A percentile compares a stretch with the other conserved stretches of the same genome.
These are phyloP conservation scores for Phylloporus sp. DNA, from an alignment of 768 basidiomycete species.

Conservation along the genomic window DNA sequence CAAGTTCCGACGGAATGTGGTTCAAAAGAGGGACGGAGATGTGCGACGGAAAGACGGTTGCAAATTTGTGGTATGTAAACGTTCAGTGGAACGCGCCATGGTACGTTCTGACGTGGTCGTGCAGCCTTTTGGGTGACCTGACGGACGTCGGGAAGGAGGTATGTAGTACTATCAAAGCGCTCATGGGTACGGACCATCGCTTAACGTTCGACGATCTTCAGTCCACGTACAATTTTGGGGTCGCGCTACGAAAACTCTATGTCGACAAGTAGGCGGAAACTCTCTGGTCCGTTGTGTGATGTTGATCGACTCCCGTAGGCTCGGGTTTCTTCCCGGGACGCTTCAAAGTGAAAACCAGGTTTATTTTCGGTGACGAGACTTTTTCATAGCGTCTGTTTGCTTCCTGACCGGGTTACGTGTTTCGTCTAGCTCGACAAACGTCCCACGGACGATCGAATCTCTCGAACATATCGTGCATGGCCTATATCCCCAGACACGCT, in stretches of 20 bases:
- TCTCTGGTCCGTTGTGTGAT: neutral
- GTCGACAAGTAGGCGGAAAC: constrained; percentile 47
- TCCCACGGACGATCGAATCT: constrained; percentile 72
- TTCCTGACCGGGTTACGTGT: neutral
- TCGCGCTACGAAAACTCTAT: constrained; percentile 56
- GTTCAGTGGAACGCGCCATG: neutral
- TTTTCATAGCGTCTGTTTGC: neutral
- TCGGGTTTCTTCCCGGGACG: constrained; percentile 57
- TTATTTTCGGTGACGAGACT: constrained; percentile 53
- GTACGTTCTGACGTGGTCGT: neutral
- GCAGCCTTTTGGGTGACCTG: constrained; percentile 53
- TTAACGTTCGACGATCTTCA: constrained; percentile 22
- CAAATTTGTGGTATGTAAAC: constrained; percentile 57
- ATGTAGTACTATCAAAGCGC: constrained; percentile 11
- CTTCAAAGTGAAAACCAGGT: constrained; percentile 40
- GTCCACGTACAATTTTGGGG: constrained; percentile 65
- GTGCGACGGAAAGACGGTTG: constrained; percentile 46
- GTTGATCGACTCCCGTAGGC: constrained; percentile 33
- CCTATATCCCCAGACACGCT: constrained; percentile 56
- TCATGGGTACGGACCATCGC: neutral
- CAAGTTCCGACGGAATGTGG: constrained; percentile 29
- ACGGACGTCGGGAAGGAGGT: constrained; percentile 60
- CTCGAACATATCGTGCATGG: constrained; percentile 71
- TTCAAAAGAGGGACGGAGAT: constrained; percentile 51
- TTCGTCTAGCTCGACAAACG: constrained; percentile 57